Base-by-base conservation (phyloP, 2,329 filamentous ascomycete genomes). In the Colletotrichum tofieldiae region DNA sequence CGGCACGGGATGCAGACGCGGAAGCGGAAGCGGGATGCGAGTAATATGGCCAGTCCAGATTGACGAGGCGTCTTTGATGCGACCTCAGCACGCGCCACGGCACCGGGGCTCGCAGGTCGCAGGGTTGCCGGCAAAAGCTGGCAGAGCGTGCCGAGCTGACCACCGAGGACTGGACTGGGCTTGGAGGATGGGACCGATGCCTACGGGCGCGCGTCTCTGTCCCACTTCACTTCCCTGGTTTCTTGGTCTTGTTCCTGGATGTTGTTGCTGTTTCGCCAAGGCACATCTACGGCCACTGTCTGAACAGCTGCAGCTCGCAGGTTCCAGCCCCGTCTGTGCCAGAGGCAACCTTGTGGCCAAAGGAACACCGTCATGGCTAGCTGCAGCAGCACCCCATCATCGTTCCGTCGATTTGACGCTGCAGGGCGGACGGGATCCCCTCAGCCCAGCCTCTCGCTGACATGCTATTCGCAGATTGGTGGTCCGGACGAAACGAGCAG, bases 301-400 rank as follows among this genome's bases (percentile, higher is more conserved):
- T 64, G 61, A 35, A 56, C 49, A 41, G 62, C 26, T 49, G 26
- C 43, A 59, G 55, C 35, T 49, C 49, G 29, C 56, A 61, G 62
- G 67, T 39, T 66, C 67, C 62, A 70, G 67, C 62, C 62, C 61
- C 67, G 67, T 70, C 67, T 55, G 67, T 71, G 67, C 62, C 55
- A 45, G 54, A 39, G 56, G 35, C 61, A 67, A 12, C 41, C 59
- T 45, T 26, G 18, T 43, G 43, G 58, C 41, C 56, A 43, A 54
- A 39, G 58, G 26, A 35, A 41, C 41, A 41, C 41, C 58, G 58
- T 59, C 65, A 63, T 54, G 68, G 65, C 51, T 62, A 63, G 68
- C 65, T 63, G 56, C 68, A 58, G 64, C 51, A 68, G 7, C n/a
- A 62, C 26, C 51, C 56, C 41, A 41, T 67, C 61, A 41, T 37